phyloP scores from a whole-genome alignment of 2,329 filamentous ascomycete genomes.

The Aspergillus arachidicola region DNA sequence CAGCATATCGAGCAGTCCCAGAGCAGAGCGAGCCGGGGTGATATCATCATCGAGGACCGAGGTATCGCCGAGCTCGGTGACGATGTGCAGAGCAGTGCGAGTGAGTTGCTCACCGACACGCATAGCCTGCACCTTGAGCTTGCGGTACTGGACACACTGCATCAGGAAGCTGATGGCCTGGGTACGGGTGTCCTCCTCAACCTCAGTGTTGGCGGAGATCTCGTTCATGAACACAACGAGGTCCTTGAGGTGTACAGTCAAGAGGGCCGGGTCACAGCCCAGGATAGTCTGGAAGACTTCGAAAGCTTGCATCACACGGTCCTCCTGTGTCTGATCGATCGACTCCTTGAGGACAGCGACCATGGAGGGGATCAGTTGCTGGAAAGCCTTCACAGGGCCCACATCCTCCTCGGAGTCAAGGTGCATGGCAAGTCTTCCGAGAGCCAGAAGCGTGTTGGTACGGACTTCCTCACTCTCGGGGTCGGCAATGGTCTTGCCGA shows the following conservation, averaged over 20 bases:
- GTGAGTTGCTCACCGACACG: slow-evolving; percentile 86
- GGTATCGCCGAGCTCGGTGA: slow-evolving; percentile 77
- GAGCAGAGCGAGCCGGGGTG: slow-evolving; percentile 80
- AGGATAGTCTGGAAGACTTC: slow-evolving; percentile 97
- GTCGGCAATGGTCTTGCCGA: slow-evolving; percentile 85
- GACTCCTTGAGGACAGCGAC: slow-evolving; percentile 85
- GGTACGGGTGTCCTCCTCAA: slow-evolving; percentile 81
- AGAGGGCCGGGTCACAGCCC: slow-evolving; percentile 80
- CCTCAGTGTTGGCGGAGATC: slow-evolving; percentile 72
- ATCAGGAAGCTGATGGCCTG: slow-evolving; percentile 94
- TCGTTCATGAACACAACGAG: slow-evolving; percentile 93
- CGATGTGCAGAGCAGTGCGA: slow-evolving; percentile 82
- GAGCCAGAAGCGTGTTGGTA: slow-evolving; percentile 88
- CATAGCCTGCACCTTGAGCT: slow-evolving; percentile 92
- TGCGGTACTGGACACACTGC: slow-evolving; percentile 87
- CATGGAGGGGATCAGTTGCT: slow-evolving; percentile 81
- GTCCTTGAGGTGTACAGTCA: slow-evolving; percentile 85
- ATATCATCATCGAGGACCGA: slow-evolving; percentile 77
- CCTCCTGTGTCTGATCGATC: slow-evolving; percentile 79
- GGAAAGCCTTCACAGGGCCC: slow-evolving; percentile 72
- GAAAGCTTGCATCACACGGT: slow-evolving; percentile 85
- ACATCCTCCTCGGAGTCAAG: slow-evolving; percentile 85
- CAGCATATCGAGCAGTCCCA: slow-evolving; percentile 86
- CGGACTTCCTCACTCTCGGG: slow-evolving; percentile 88
- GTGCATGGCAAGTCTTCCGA: slow-evolving; percentile 84